phyloP scores from a whole-genome alignment of 2,329 filamentous ascomycete species.

The Ustulina deusta region DNA sequence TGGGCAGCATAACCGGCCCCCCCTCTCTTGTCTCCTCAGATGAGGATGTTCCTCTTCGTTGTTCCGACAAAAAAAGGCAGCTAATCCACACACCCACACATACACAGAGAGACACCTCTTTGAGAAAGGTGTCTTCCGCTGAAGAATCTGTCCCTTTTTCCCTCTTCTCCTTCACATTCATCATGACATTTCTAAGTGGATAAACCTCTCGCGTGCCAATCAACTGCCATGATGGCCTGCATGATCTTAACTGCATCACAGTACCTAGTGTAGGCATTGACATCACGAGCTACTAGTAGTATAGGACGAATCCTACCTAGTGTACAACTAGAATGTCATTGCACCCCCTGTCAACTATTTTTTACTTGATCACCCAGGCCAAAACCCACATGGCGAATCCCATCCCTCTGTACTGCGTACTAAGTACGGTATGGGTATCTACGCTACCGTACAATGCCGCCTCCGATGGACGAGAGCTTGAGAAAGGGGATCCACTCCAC shows the following conservation, averaged over 20 bases:
- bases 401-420: slow-evolving; percentile 13
- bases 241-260: slow-evolving; percentile 29
- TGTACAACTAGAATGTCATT: neutral
- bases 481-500: slow-evolving; percentile 18
- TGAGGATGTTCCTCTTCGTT: neutral
- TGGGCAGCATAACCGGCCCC: no score
- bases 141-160: slow-evolving; percentile 32
- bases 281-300: slow-evolving; percentile 29
- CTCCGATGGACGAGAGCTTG: slow-evolving; percentile 18
- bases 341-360: slow-evolving; percentile 36
- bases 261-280: slow-evolving; percentile 12
- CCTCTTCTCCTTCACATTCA: slow-evolving; percentile 1
- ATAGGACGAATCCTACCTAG: slow-evolving; percentile 26
- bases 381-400: slow-evolving; percentile 29
- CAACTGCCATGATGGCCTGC: slow-evolving; percentile 27
- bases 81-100: slow-evolving; percentile 32
- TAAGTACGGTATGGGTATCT: neutral
- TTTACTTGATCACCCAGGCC: slow-evolving; percentile 17
- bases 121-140: slow-evolving; percentile 3
- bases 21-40: no score
- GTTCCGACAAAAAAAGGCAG: slow-evolving; percentile 6
- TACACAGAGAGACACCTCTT: slow-evolving; percentile 17
- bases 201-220: slow-evolving; percentile 28
- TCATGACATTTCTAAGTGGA: slow-evolving; percentile 40
- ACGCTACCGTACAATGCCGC: no score